phyloP scores from a whole-genome alignment of 192 early-diverging fungal species.

The Linnemannia elongata region DNA sequence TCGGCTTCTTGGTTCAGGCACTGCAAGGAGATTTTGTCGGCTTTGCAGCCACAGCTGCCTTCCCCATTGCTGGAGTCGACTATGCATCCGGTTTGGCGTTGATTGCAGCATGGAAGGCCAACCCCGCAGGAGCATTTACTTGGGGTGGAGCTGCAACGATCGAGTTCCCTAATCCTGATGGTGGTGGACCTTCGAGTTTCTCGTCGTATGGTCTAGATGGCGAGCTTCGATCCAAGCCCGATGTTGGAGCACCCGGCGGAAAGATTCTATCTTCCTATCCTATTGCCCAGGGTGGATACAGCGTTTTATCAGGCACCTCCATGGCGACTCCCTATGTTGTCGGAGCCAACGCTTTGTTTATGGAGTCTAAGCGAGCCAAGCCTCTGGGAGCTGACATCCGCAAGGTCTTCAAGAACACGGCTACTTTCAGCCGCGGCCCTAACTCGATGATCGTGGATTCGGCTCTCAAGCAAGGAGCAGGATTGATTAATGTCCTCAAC shows the following conservation, averaged over 20 bases:
- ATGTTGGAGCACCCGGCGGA: slow-evolving; percentile 76
- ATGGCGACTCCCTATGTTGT: slow-evolving; percentile 86
- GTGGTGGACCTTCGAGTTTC: slow-evolving; percentile 68
- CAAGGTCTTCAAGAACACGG: slow-evolving; percentile 45
- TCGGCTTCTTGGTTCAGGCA: slow-evolving; percentile 40
- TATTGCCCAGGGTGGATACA: slow-evolving; percentile 54
- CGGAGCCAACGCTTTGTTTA: slow-evolving; percentile 75
- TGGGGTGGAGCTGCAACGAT: slow-evolving; percentile 14
- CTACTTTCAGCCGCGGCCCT: slow-evolving; percentile 15
- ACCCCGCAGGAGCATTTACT: slow-evolving; percentile 9
- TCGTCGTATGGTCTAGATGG: slow-evolving; percentile 77
- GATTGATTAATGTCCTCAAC: slow-evolving; percentile 78
- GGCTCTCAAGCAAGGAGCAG: slow-evolving; percentile 76
- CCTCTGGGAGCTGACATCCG: slow-evolving; percentile 49
- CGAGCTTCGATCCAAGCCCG: slow-evolving; percentile 71
- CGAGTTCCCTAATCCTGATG: slow-evolving; percentile 22
- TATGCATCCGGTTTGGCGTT: slow-evolving; percentile 51
- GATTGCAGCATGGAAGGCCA: slow-evolving; percentile 34
- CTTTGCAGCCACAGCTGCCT: slow-evolving; percentile 25
- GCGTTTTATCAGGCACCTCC: slow-evolving; percentile 77
- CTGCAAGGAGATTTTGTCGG: slow-evolving; percentile 46
- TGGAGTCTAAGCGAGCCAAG: slow-evolving; percentile 63
- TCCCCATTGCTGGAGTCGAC: slow-evolving; percentile 51
- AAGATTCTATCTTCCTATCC: slow-evolving; percentile 76
- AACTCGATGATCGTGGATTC: slow-evolving; percentile 12